Evolutionary conservation across 345 rosid genomes (phyloP).

Genomic region (Lumnitzera littorea): DNA sequence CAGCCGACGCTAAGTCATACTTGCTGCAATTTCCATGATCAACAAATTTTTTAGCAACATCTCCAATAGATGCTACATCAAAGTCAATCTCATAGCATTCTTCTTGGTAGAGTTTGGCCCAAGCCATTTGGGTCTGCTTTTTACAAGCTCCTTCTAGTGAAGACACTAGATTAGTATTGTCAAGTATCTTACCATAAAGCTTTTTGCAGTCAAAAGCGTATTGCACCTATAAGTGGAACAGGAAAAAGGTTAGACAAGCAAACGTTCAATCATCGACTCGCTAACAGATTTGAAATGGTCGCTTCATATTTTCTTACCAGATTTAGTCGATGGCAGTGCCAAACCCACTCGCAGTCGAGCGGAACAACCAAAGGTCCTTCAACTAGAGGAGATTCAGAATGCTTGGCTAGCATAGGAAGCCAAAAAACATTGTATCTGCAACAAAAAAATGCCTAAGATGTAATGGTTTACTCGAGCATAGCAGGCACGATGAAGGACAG

Average conservation of each 20-base stretch:
- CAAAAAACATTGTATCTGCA: constrained; percentile 82
- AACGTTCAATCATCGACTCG: no score
- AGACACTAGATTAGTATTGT: constrained; percentile 54
- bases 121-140: constrained; percentile 44
- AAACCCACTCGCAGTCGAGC: constrained; percentile 96
- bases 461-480: no score
- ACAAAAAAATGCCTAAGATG: no score
- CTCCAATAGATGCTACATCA: constrained; percentile 17
- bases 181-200: constrained; percentile 64
- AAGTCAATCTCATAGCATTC: constrained; percentile 70
- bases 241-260: no score
- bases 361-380: constrained; percentile 80
- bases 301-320: constrained; percentile 45
- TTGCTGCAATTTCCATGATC: constrained; percentile 42
- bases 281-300: not conserved
- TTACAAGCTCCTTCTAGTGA: constrained; percentile 41
- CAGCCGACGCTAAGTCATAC: constrained; percentile 85
- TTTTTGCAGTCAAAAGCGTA: constrained; percentile 77
- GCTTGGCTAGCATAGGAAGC: constrained; percentile 89
- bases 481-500: no score
- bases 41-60: constrained; percentile 24
- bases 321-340: constrained; percentile 98
- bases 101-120: constrained; percentile 57
- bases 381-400: constrained; percentile 28
- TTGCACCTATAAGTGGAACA: constrained; percentile 28